phyloP scores from a whole-genome alignment of 352 stramenopile genomes.

The Thraustotheca clavata region DNA sequence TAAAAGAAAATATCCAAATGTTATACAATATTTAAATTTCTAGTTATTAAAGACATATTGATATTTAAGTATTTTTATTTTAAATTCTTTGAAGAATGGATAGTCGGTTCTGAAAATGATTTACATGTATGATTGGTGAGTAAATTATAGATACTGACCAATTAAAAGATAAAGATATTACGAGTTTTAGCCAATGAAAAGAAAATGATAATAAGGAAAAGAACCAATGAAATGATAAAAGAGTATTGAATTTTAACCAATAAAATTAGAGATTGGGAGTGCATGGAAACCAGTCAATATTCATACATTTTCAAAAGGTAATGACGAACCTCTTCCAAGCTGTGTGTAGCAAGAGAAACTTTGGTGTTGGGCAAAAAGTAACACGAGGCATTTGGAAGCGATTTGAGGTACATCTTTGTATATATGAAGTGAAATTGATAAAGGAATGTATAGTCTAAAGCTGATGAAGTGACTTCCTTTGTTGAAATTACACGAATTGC shows the following conservation, averaged over 20 bases:
- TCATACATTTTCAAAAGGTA: neutral
- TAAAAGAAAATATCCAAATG: neutral
- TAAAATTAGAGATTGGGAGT: no score
- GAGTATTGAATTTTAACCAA: neutral
- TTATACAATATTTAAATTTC: neutral
- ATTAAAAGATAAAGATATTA: neutral
- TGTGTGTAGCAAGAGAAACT: constrained; percentile 55
- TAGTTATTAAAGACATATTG: no score
- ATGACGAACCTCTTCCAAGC: constrained; percentile 65
- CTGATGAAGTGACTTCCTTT: constrained; percentile 43
- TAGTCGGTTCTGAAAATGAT: no score
- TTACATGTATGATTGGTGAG: no score
- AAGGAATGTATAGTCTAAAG: neutral
- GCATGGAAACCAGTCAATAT: neutral
- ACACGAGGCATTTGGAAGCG: constrained; percentile 68
- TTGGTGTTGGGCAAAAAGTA: constrained; percentile 56
- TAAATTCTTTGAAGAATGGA: no score
- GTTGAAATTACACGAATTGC: constrained; percentile 76
- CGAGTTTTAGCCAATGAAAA: neutral
- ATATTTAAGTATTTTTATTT: no score
- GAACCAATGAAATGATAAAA: no score
- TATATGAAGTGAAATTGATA: neutral
- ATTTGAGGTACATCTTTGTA: constrained; percentile 27
- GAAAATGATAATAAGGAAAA: no score
- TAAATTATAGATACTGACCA: neutral